phyloP scores from a whole-genome alignment of 192 early-diverging fungal genomes.

The Allomyces macrogynus region DNA sequence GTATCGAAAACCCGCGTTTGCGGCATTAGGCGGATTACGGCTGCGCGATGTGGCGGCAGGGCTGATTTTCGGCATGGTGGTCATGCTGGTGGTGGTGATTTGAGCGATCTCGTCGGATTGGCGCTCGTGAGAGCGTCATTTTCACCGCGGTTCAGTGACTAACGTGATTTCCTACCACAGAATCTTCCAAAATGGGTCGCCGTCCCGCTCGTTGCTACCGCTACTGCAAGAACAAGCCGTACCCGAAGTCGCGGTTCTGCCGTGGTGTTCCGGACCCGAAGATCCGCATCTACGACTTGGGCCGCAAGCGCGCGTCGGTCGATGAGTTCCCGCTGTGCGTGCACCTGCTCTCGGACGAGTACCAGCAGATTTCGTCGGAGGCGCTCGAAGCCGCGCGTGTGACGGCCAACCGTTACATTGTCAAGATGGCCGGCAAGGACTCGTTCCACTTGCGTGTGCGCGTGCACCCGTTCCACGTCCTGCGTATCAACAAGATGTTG shows the following conservation, averaged over 20 bases:
- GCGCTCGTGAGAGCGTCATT: no score
- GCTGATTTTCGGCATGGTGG: no score
- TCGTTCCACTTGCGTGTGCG: slow-evolving; percentile 98
- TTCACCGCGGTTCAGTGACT: no score
- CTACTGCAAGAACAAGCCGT: slow-evolving; percentile 99
- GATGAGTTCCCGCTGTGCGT: slow-evolving; percentile 95
- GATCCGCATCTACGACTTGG: slow-evolving; percentile 92
- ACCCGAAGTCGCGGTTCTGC: slow-evolving; percentile 95
- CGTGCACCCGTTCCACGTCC: slow-evolving; percentile 96
- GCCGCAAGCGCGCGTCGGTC: slow-evolving; percentile 89
- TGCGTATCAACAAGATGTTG: slow-evolving; percentile 99
- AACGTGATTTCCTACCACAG: no score
- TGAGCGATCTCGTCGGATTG: no score
- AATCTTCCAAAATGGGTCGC: slow-evolving; percentile 61
- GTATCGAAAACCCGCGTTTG: no score
- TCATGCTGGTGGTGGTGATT: no score
- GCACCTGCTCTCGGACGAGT: slow-evolving; percentile 90
- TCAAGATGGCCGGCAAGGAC: slow-evolving; percentile 91
- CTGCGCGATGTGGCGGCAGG: no score
- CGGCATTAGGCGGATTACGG: no score
- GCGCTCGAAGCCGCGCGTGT: slow-evolving; percentile 97
- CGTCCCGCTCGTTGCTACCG: slow-evolving; percentile 98
- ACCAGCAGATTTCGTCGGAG: slow-evolving; percentile 97
- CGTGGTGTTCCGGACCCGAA: slow-evolving; percentile 98
- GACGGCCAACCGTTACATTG: slow-evolving; percentile 95